Base-by-base conservation (phyloP, 2,329 filamentous ascomycete genomes). In the Aspergillus novoparasiticus region DNA sequence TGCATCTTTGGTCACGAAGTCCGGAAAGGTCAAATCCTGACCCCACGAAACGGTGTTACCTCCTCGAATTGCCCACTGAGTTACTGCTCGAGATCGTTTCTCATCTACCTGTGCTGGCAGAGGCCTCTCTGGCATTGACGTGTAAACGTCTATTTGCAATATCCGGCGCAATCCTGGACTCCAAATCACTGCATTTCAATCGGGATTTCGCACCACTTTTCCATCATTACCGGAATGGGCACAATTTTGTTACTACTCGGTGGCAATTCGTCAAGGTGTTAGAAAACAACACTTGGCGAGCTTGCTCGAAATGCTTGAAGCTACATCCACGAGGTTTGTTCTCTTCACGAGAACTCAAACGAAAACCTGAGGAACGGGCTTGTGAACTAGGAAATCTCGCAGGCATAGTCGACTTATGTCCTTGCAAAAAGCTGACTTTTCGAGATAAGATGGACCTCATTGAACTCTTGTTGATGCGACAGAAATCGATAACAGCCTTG, bases 401-500 rank as follows among this genome's bases (percentile, higher is more conserved):
- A 21, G 77, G 77, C 6, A 67, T 79, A 48, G 76, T 79, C 45
- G 77, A 79, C 46, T 58, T 79, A 32, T 79, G 77, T 57, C 77
- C 77, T 11, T 79, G 77, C 73, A 76, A 74, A 58, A 79, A 79
- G 64, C 60, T 79, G 61, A 79, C 77, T 0, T 79, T 75, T 61
- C 73, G 71, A 6, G 77, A 78, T 61, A 79, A 76, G 60, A 57
- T 74, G 50, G 73, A 78, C 21, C 70, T 79, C 3, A 60, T 73
- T 8, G 72, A 78, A n/a, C 68, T 76, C 14, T 50, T 79, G 34
- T 70, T 71, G 43, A 63, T 75, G 50, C 72, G 76, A 6, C 69
- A 73, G 59, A 69, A 67, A 34, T 64, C 76, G 0, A 58, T 76
- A 12, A 61, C 64, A 21, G 65, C 69, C 28, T 60, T 78, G 32